Evolutionary conservation across 2,329 filamentous ascomycete genomes (phyloP).

Genomic region (Thelonectria blattea): DNA sequence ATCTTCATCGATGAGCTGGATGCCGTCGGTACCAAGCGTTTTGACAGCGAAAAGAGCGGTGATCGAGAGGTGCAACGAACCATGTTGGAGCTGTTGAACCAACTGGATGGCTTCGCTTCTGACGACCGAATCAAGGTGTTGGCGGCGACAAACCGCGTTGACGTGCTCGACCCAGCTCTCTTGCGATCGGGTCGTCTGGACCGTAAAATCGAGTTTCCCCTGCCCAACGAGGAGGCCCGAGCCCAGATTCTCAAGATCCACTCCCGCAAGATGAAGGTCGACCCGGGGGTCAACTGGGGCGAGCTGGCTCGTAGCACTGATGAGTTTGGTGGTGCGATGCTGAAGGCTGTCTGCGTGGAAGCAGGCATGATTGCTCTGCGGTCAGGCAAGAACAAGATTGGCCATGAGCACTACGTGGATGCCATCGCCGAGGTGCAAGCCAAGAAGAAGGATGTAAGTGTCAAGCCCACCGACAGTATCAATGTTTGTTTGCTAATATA

Average conservation of each 20-base stretch:
- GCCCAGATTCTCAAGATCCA: conserved; percentile 98
- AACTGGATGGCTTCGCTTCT: conserved; percentile 96
- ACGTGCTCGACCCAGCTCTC: conserved; percentile 90
- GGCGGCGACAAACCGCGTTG: conserved; percentile 91
- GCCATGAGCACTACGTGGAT: conserved; percentile 98
- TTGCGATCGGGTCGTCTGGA: conserved; percentile 91
- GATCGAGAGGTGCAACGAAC: conserved; percentile 98
- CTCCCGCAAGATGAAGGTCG: conserved; percentile 97
- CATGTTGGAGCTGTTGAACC: conserved; percentile 98
- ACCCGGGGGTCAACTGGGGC: conserved; percentile 91
- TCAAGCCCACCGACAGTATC: neutral
- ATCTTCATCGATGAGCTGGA: conserved; percentile 99
- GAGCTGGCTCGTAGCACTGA: conserved; percentile 96
- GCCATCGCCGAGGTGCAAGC: conserved; percentile 95
- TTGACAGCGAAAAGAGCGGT: conserved; percentile 97
- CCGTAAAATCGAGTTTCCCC: conserved; percentile 96
- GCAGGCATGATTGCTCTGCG: conserved; percentile 98
- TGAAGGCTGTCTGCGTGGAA: conserved; percentile 98
- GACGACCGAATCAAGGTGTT: conserved; percentile 97
- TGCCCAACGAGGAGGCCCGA: conserved; percentile 96
- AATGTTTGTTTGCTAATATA: conserved; percentile 22
- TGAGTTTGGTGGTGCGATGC: conserved; percentile 95
- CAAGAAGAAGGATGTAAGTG: conserved; percentile 87
- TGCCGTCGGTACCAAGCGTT: conserved; percentile 97
- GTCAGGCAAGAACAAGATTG: conserved; percentile 94